Evolutionary conservation across 2,329 filamentous ascomycete species (phyloP).

Genomic region (Aureobasidium sp.): DNA sequence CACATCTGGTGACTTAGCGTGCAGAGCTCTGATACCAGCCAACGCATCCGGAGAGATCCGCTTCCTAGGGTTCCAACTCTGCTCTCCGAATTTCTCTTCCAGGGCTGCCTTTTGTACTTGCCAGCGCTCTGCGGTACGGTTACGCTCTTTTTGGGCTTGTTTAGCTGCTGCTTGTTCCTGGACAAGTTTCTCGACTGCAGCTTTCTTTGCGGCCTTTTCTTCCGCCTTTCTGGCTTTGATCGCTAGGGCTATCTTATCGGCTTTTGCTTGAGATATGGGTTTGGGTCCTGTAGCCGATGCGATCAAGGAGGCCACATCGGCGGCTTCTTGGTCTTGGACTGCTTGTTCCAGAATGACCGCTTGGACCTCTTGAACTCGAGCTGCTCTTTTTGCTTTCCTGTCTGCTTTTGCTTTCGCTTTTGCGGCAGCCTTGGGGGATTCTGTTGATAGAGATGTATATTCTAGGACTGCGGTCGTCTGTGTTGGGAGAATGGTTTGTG

Average conservation of each 20-base stretch:
- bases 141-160: conserved; percentile 6
- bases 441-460: neutral
- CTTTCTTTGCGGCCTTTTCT: conserved; percentile 16
- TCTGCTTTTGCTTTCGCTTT: conserved; percentile 3
- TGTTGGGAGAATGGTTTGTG: neutral
- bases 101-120: conserved; percentile 67
- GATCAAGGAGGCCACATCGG: conserved; percentile 12
- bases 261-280: neutral
- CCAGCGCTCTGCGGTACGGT: conserved; percentile 52
- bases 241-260: neutral
- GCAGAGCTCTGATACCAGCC: conserved; percentile 78
- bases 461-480: neutral
- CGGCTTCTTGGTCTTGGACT: neutral
- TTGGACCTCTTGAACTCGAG: neutral
- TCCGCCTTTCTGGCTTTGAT: conserved; percentile 6
- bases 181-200: neutral
- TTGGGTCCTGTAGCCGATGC: conserved; percentile 4
- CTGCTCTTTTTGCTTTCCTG: conserved; percentile 9
- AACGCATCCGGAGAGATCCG: conserved; percentile 86
- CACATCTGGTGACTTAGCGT: conserved; percentile 66
- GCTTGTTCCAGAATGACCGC: neutral
- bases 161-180: neutral
- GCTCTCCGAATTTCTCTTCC: conserved; percentile 69
- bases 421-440: neutral
- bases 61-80: conserved; percentile 73